Conservation (phyloP, 805 yeast genomes). For the Yarrowia sp. region DNA sequence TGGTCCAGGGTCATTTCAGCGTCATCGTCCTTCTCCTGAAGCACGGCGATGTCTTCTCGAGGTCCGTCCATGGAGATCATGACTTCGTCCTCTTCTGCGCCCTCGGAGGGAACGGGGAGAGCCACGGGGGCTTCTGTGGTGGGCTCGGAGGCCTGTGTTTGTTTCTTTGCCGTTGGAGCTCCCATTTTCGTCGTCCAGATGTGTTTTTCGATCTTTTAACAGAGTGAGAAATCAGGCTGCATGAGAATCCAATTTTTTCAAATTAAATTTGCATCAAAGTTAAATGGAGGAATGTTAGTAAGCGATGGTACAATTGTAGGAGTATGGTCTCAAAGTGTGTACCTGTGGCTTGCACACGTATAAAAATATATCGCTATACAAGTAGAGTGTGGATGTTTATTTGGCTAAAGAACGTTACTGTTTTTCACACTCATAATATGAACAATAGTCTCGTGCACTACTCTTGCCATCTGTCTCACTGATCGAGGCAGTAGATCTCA, state of each 20-base stretch:
- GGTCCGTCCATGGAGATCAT: constrained; percentile 53
- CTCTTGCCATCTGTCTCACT: too few relatives aligned
- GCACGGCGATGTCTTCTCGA: constrained; percentile 49
- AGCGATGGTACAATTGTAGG: too few relatives aligned
- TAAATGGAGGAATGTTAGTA: too few relatives aligned
- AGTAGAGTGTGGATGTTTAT: too few relatives aligned
- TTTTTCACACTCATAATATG: too few relatives aligned
- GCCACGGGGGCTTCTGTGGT: constrained; percentile 56
- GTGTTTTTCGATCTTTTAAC: neutral
- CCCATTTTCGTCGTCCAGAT: constrained; percentile 44
- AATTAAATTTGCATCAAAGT: constrained; percentile 13
- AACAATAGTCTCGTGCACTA: too few relatives aligned
- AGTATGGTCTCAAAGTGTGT: too few relatives aligned
- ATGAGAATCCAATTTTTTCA: constrained; percentile 25
- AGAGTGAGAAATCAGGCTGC: constrained; percentile 23
- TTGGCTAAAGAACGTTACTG: too few relatives aligned
- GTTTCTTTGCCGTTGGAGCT: constrained; percentile 51
- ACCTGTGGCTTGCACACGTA: too few relatives aligned
- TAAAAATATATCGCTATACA: too few relatives aligned
- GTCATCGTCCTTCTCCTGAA: constrained; percentile 47
- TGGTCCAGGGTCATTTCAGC: constrained; percentile 69
- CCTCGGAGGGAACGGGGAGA: constrained; percentile 45
- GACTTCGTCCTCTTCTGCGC: constrained; percentile 35
- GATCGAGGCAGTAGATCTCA: too few relatives aligned
- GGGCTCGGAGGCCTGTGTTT: constrained; percentile 43